A percentile compares a stretch with the other conserved stretches of the same genome.
These are phyloP conservation scores for Ophiocytium majus DNA, from an alignment of 352 stramenopile genomes.

Conservation along the genomic window DNA sequence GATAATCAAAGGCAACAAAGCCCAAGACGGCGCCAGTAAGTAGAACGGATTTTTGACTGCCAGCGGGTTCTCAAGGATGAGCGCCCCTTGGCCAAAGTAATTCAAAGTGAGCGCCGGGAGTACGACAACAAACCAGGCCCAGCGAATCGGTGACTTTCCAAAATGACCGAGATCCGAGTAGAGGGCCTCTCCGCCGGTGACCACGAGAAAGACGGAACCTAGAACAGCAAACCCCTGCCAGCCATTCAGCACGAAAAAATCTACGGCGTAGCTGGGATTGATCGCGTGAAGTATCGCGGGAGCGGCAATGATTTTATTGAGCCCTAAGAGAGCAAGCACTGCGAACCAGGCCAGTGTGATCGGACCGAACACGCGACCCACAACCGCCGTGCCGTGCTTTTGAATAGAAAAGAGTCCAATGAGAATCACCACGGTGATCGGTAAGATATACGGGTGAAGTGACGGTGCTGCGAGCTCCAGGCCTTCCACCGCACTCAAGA, in stretches of 20 bases:
- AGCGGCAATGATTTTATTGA: background rate
- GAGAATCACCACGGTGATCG: background rate
- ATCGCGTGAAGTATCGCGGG: background rate
- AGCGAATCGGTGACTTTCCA: background rate
- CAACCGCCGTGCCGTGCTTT: background rate
- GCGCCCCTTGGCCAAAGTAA: constrained; percentile 10
- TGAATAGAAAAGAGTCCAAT: constrained; percentile 13
- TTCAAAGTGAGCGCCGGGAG: background rate
- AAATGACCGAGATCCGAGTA: constrained; percentile 12
- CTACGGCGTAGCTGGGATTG: background rate
- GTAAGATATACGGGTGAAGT: background rate
- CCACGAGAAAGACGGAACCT: constrained; percentile 1
- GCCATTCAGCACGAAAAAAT: background rate
- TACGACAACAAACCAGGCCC: background rate
- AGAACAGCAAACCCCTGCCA: background rate
- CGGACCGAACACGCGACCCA: background rate
- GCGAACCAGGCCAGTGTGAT: background rate
- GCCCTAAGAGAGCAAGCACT: background rate
- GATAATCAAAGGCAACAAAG: background rate
- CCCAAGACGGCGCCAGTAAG: background rate
- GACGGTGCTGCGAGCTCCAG: background rate
- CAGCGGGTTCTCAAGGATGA: background rate
- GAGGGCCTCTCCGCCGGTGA: background rate
- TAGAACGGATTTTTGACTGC: constrained; percentile 12
- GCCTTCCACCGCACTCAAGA: background rate